A percentile compares a stretch with the other conserved stretches of the same genome.
These are phyloP conservation scores for Colletotrichum simmondsii DNA, from an alignment of 2,329 filamentous ascomycete genomes.

Conservation along the genomic window DNA sequence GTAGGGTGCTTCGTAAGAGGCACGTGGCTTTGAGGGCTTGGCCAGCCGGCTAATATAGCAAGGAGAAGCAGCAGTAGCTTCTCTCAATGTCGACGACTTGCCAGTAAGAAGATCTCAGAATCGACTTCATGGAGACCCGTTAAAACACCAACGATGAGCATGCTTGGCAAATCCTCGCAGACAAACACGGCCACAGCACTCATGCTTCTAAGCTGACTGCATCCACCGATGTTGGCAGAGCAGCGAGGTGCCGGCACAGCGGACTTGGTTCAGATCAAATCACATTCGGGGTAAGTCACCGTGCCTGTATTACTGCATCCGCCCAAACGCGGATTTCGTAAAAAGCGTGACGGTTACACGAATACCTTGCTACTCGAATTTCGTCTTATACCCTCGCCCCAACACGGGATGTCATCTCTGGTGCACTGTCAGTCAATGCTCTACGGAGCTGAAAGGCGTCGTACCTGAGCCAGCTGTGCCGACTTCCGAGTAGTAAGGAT, in stretches of 20 bases:
- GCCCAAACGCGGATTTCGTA: neutral
- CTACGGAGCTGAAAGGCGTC: neutral
- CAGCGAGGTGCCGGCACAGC: neutral
- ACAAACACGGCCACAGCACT: neutral
- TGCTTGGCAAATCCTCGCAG: neutral
- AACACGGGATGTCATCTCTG: slow-evolving; percentile 12
- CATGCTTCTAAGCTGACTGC: neutral
- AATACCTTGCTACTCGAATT: neutral
- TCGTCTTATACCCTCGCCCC: slow-evolving; percentile 19
- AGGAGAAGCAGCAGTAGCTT: neutral
- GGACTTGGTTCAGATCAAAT: too few relatives aligned
- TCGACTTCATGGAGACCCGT: neutral
- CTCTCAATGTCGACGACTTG: neutral
- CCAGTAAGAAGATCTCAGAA: neutral
- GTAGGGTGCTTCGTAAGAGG: slow-evolving; percentile 8
- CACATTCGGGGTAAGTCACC: neutral
- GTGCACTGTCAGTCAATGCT: slow-evolving; percentile 10
- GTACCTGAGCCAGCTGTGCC: slow-evolving; percentile 11
- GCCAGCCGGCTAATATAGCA: neutral
- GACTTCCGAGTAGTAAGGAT: slow-evolving; percentile 3
- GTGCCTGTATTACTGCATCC: neutral
- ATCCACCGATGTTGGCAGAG: neutral
- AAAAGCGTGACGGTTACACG: neutral
- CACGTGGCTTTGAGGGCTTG: slow-evolving; percentile 1
- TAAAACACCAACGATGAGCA: neutral